Percentiles rank a stretch among this genome's conserved stretches.
Evolutionary conservation across 1,139 yeast genomes (phyloP).

Genomic region (Scheffersomyces lignicola): DNA sequence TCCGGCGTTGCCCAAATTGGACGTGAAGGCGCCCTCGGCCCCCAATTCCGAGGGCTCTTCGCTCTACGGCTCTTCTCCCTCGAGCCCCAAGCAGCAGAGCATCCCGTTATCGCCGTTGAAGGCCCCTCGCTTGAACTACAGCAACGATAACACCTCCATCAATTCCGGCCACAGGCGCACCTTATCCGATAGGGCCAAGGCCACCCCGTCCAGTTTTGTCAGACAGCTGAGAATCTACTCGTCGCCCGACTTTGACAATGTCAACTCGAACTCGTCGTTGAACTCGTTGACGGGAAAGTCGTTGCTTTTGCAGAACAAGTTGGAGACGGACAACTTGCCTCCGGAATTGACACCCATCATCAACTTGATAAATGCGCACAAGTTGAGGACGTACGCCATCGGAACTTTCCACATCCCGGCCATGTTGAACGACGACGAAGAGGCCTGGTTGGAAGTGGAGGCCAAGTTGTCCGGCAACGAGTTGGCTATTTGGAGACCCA

Average conservation of each 20-base stretch:
- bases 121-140: slow-evolving; percentile 1
- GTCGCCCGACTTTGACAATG: slow-evolving; percentile 14
- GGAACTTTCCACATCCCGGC: slow-evolving; percentile 29
- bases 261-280: slow-evolving; percentile 16
- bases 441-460: slow-evolving; percentile 38
- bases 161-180: slow-evolving; percentile 15
- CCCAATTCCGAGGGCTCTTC: slow-evolving; percentile 1
- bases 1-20: slow-evolving; percentile 1
- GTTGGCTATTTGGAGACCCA: slow-evolving; percentile 48
- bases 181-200: slow-evolving; percentile 29
- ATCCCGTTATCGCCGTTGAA: slow-evolving; percentile 1
- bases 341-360: slow-evolving; percentile 43
- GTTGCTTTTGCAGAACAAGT: slow-evolving; percentile 21
- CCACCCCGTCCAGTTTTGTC: slow-evolving; percentile 41
- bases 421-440: slow-evolving; percentile 15
- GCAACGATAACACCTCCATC: slow-evolving; percentile 1
- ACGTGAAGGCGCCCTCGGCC: background rate
- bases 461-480: slow-evolving; percentile 54
- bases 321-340: slow-evolving; percentile 30
- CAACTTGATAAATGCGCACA: slow-evolving; percentile 43
- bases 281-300: slow-evolving; percentile 16
- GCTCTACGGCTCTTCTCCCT: slow-evolving; percentile 1
- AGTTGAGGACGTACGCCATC: slow-evolving; percentile 36
- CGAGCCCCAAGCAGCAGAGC: background rate
- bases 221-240: slow-evolving; percentile 38